phyloP scores from a whole-genome alignment of 352 stramenopile genomes.

The Aphanomyces invadans region DNA sequence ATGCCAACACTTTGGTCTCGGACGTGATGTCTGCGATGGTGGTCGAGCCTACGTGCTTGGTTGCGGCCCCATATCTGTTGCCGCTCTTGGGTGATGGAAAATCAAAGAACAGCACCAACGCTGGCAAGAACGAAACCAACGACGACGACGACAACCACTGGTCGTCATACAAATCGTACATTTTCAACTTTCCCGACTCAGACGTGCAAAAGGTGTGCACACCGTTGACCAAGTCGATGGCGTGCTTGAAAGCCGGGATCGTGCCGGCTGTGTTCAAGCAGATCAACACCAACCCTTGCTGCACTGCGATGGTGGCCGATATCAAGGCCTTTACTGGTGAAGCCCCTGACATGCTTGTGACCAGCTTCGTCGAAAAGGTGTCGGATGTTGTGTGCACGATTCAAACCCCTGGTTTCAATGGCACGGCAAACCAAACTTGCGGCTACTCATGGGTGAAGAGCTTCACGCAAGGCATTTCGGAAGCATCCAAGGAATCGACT shows the following conservation, averaged over 20 bases:
- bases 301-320: constrained; percentile 33
- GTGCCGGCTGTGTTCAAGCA: constrained; percentile 9
- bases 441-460: constrained; percentile 29
- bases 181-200: not conserved
- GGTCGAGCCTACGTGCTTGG: not conserved
- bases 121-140: not conserved
- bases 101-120: not conserved
- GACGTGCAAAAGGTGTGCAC: constrained; percentile 1
- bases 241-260: constrained; percentile 5
- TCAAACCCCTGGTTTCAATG: constrained; percentile 32
- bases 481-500: not conserved
- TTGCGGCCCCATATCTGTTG: not conserved
- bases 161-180: not conserved
- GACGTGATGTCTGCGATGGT: not conserved
- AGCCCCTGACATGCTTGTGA: constrained; percentile 30
- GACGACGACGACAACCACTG: not conserved
- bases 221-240: not conserved
- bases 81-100: not conserved
- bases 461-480: constrained; percentile 24
- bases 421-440: constrained; percentile 33
- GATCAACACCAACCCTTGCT: constrained; percentile 29
- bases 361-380: constrained; percentile 28
- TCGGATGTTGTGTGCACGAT: constrained; percentile 33
- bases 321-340: constrained; percentile 35
- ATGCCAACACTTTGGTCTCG: not conserved